A percentile compares a stretch with the other conserved stretches of the same genome.
Conservation (phyloP, 192 early-diverging fungal species). For the Umbelopsis vinacea region DNA sequence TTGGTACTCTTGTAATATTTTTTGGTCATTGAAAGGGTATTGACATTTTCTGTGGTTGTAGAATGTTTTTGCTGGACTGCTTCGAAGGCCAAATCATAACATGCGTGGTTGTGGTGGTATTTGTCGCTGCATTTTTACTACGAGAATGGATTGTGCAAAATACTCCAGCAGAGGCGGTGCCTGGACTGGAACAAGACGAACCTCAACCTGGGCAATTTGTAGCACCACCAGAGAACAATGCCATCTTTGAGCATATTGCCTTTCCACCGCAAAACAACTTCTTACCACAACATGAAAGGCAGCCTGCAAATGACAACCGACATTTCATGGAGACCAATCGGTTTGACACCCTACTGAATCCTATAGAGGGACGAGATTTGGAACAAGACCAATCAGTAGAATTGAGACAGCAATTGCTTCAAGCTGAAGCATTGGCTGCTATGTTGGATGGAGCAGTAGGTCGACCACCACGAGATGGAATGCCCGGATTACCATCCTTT, state of each 20-base stretch:
- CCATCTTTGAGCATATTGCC: conserved; percentile 3
- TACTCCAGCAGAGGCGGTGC: conserved; percentile 45
- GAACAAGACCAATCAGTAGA: not conserved
- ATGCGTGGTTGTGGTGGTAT: conserved; percentile 74
- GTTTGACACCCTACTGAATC: not conserved
- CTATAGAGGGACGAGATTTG: not conserved
- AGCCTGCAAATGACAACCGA: not conserved
- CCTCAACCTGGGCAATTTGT: not conserved
- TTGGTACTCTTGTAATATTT: too few relatives aligned
- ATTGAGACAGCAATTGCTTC: not conserved
- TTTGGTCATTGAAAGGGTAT: not conserved
- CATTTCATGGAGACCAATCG: not conserved
- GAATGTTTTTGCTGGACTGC: conserved; percentile 64
- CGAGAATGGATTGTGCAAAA: conserved; percentile 89
- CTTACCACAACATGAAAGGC: not conserved
- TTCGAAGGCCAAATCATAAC: conserved; percentile 89
- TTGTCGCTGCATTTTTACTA: conserved; percentile 76
- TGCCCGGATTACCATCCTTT: not conserved
- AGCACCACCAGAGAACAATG: not conserved
- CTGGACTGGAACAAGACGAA: conserved; percentile 11
- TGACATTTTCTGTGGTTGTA: conserved; percentile 14
- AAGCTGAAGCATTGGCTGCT: not conserved
- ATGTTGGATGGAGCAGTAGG: not conserved
- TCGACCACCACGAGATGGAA: not conserved
- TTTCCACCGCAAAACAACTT: conserved; percentile 9